Base-by-base conservation (phyloP, 1,284 basidiomycete species). In the Vanrija sp. region DNA sequence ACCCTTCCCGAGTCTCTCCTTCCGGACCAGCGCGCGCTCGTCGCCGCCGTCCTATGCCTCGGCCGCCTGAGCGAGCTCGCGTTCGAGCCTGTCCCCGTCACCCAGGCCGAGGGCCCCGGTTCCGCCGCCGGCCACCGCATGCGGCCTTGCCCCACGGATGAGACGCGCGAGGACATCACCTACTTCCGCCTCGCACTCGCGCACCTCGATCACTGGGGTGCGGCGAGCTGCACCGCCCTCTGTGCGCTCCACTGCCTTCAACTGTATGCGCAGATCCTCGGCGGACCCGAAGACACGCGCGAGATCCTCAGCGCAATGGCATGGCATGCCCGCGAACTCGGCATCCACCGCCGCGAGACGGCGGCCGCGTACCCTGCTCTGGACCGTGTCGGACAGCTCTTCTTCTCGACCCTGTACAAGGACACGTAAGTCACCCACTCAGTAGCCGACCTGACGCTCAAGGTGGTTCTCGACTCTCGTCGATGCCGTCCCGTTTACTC, bases 161-260 rank as follows among this genome's bases (percentile, higher is more conserved):
- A 56, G 42, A 5, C 41, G 6, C 39, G 61, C 16, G 66, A 68
- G 47, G 66, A 68, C 37, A 47, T 66, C 12, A 64, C 63, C 10
- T 68, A 68, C 47, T 68, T 60, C 42, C 45, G 50, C 22, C 51
- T 62, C 37, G 63, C 65, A 4, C 59, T 59, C 8, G 48, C 57
- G 6, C 50, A 60, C 20, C 51, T 68, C 31, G 54, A 58, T 8
- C 49, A 47, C 36, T 68, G 61, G 54, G 54, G 51, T 8, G 37
- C 57, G 9, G 54, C 63, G 0, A 59, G 55, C 19, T 51, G 56
- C 18, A 54, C 54, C n/a, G 63, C 66, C 9, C 39, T 65, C 7
- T 68, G 66, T 66, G 41, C 66, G 0, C 56, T 67, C 25, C 57
- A 63, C 47, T 62, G 59, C 41, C 54, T 67, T 15, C 59, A 62